Evolutionary conservation across 208 protist genomes (phyloP).

Genomic region (Wallacemonas sp.): DNA sequence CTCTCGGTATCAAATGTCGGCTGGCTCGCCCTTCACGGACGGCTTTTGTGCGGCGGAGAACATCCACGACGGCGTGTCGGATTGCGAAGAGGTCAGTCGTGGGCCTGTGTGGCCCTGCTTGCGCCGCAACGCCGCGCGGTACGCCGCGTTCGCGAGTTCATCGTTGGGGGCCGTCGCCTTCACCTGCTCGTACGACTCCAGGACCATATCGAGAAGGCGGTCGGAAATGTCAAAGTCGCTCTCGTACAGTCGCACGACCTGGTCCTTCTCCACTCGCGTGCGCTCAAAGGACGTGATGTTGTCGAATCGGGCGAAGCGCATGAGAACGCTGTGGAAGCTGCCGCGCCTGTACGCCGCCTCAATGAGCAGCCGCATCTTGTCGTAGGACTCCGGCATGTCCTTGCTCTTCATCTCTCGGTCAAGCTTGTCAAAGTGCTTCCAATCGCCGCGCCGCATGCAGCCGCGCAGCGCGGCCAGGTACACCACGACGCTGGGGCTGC

Average conservation of each 20-base stretch:
- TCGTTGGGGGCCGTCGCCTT: constrained; percentile 33
- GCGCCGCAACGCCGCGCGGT: constrained; percentile 42
- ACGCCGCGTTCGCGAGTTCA: constrained; percentile 48
- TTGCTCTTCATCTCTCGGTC: constrained; percentile 60
- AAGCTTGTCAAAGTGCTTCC: constrained; percentile 55
- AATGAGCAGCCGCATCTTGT: constrained; percentile 73
- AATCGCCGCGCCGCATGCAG: constrained; percentile 63
- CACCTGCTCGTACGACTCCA: constrained; percentile 51
- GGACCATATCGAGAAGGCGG: constrained; percentile 62
- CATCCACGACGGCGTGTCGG: constrained; percentile 58
- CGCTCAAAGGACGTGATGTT: constrained; percentile 65
- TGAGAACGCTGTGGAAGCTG: constrained; percentile 56
- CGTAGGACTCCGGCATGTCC: constrained; percentile 64
- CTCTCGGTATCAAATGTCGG: background rate
- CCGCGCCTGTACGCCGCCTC: constrained; percentile 57
- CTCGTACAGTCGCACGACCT: constrained; percentile 46
- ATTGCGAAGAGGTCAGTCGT: constrained; percentile 18
- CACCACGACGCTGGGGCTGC: constrained; percentile 28
- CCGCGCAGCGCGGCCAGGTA: constrained; percentile 61
- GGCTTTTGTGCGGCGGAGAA: constrained; percentile 36
- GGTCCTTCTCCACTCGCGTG: constrained; percentile 38
- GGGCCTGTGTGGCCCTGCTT: constrained; percentile 28
- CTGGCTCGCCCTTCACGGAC: background rate
- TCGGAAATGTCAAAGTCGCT: constrained; percentile 63
- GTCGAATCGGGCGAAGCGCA: constrained; percentile 68